Evolutionary conservation across 768 basidiomycete species (phyloP).

Genomic region (Mycena alexandri): DNA sequence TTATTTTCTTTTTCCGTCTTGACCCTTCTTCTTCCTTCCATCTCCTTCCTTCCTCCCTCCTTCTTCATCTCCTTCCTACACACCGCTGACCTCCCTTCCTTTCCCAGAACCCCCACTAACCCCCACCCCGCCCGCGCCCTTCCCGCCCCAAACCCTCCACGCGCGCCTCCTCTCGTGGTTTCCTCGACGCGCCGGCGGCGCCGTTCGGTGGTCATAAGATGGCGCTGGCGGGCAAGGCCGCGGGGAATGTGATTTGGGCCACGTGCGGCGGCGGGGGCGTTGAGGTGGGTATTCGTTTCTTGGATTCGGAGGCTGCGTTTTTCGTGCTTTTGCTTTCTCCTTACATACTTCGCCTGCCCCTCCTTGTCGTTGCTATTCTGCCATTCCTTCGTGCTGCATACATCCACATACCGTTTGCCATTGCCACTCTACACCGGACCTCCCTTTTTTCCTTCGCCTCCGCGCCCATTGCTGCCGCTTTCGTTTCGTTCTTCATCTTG

Average conservation of each 20-base stretch:
- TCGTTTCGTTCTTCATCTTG: neutral
- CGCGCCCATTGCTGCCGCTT: no score
- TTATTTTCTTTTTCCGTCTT: no score
- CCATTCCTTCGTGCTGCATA: no score
- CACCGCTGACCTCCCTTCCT: no score
- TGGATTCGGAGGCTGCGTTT: no score
- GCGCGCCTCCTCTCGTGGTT: slow-evolving; percentile 81
- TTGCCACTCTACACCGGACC: neutral
- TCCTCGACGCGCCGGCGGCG: slow-evolving; percentile 76
- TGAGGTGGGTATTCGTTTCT: slow-evolving; percentile 62
- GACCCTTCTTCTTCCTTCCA: no score
- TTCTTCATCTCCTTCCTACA: no score
- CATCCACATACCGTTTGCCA: neutral
- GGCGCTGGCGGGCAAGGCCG: slow-evolving; percentile 79
- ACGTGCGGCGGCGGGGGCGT: slow-evolving; percentile 81
- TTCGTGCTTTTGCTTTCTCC: no score
- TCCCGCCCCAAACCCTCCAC: slow-evolving; percentile 61
- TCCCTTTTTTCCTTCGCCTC: no score
- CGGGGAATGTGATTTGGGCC: slow-evolving; percentile 91
- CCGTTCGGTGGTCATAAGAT: slow-evolving; percentile 85
- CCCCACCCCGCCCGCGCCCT: slow-evolving; percentile 1
- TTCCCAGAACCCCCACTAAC: slow-evolving; percentile 22
- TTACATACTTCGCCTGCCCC: no score
- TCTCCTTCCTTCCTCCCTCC: no score
- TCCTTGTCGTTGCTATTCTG: no score